phyloP scores from a whole-genome alignment of 176 grass and related monocot species.

The Tillandsia fasciculata region DNA sequence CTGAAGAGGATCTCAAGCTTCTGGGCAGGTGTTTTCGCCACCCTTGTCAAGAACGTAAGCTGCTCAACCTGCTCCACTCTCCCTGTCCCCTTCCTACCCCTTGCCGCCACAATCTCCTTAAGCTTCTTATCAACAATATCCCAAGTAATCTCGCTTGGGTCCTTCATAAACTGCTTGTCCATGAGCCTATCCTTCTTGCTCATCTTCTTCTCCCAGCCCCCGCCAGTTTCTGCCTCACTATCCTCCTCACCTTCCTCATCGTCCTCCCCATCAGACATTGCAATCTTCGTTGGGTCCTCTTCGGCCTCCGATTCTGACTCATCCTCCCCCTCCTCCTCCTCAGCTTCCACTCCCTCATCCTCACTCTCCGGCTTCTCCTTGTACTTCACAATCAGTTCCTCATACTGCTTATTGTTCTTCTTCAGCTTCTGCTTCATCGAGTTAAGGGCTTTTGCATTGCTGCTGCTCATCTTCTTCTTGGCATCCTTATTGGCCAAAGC shows the following conservation, averaged over 20 bases:
- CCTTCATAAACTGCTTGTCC: slow-evolving; percentile 83
- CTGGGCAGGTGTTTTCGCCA: slow-evolving; percentile 92
- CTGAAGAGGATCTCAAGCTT: slow-evolving; percentile 88
- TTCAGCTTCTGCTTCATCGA: slow-evolving; percentile 90
- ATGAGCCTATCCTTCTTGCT: slow-evolving; percentile 71
- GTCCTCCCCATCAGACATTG: slow-evolving; percentile 49
- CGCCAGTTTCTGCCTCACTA: slow-evolving; percentile 18
- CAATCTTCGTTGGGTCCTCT: slow-evolving; percentile 35
- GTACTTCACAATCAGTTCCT: slow-evolving; percentile 57
- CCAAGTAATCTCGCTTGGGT: slow-evolving; percentile 94
- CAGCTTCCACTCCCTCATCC: slow-evolving; percentile 44
- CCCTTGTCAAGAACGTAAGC: slow-evolving; percentile 74
- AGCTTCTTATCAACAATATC: slow-evolving; percentile 84
- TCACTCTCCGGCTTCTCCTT: slow-evolving; percentile 58
- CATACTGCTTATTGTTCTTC: slow-evolving; percentile 94
- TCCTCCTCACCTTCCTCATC: slow-evolving; percentile 33
- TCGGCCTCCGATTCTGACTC: slow-evolving; percentile 24
- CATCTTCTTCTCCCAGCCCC: slow-evolving; percentile 32
- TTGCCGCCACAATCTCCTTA: slow-evolving; percentile 80
- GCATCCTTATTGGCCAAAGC: slow-evolving; percentile 94
- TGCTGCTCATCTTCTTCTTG: slow-evolving; percentile 99
- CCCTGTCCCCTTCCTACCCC: slow-evolving; percentile 88
- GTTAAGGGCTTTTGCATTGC: slow-evolving; percentile 72
- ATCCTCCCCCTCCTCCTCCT: slow-evolving; percentile 29
- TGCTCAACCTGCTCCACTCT: slow-evolving; percentile 93